Conservation (phyloP, 2,329 filamentous ascomycete genomes). For the Calycina herbarum region DNA sequence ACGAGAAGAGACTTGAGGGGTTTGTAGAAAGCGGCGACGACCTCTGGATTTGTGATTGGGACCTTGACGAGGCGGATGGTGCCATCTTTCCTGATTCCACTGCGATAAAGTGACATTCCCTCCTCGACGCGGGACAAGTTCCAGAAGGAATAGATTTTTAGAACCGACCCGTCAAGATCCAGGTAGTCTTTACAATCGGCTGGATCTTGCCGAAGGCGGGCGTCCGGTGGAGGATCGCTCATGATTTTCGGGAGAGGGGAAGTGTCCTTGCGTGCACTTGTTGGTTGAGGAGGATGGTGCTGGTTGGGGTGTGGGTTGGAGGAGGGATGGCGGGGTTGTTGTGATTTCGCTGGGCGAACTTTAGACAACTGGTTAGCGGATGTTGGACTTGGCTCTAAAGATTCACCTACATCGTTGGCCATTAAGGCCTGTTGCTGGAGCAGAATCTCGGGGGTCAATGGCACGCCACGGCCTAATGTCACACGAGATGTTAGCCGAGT, state of each 20-base stretch:
- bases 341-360: neutral
- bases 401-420: neutral
- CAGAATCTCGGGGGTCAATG: neutral
- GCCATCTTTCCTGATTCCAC: neutral
- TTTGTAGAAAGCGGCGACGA: constrained; percentile 5
- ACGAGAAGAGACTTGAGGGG: constrained; percentile 8
- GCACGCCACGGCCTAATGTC: neutral
- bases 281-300: neutral
- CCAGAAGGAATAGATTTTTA: constrained; percentile 10
- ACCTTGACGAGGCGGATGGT: neutral
- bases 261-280: neutral
- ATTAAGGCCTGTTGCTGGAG: neutral
- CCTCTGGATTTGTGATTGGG: neutral
- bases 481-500: neutral
- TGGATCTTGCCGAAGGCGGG: neutral
- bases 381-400: neutral
- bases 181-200: constrained; percentile 11
- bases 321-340: neutral
- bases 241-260: neutral
- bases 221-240: neutral
- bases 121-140: constrained; percentile 7
- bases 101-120: constrained; percentile 6
- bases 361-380: neutral
- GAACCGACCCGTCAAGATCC: constrained; percentile 4
- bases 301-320: neutral